Base-by-base conservation (phyloP, 768 basidiomycete genomes). In the Psilocybe azurescens region DNA sequence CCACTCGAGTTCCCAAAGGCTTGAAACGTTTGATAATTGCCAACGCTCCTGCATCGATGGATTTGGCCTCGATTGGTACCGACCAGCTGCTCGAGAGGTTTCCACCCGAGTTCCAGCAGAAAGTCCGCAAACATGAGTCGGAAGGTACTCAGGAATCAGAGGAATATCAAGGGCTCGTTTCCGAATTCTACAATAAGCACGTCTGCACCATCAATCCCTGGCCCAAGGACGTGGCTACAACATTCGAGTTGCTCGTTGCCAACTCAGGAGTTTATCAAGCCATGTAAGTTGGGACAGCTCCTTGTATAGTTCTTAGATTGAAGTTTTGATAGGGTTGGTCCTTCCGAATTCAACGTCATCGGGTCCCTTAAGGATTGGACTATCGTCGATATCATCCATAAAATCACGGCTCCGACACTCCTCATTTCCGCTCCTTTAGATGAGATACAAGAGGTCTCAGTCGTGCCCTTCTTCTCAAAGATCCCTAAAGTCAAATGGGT, bases 211-310 rank as follows among this genome's bases (percentile, higher is more conserved):
- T 76, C 11, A 46, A 63, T 8, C 76, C 74, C 0, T 74, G 73
- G 72, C 81, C 81, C 0, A 62, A 77, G 18, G 76, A 75, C 1
- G 51, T 80, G 0, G 5, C 53, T 4, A 49, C 63, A 2, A 72
- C 75, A 0, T 74, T 78, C 20, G 60, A 60, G 16, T 53, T 64
- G 0, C 62, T 71, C 55, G 65, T 67, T 1, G 66, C 63, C 1
- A 73, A 82, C 56, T 73, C 73, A 2, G 76, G 72, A 0, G 76
- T 79, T 10, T 73, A 69, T 44, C 56, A 62, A 18, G 69, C 73
- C 0, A 79, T 75, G 80, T 78, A 61, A 60, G 77, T 65, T 5
- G 5, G 1, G 24, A 24, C 24, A 24, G 24, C 24, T 14, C 44
- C 16, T 36, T 13, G 18, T n/a, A 11, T 2, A 44, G 11, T 10